A percentile compares a stretch with the other conserved stretches of the same genome.
Evolutionary conservation across 345 rosid species (phyloP).

Genomic region (Arabidopsis suecica): DNA sequence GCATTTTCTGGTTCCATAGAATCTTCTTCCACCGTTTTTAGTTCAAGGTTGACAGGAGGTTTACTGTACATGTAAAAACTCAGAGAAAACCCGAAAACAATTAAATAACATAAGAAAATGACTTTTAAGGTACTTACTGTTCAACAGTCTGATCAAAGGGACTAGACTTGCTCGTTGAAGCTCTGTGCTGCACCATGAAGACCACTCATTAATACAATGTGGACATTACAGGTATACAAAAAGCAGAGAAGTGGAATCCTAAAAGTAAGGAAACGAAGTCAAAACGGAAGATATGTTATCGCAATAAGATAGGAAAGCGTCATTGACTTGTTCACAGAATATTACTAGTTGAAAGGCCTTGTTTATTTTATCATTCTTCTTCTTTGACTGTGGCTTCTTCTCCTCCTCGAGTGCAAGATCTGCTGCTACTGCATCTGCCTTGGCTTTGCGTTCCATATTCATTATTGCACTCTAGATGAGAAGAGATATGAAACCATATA

Average conservation of each 20-base stretch:
- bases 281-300: not conserved
- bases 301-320: not conserved
- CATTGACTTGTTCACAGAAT: not conserved
- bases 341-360: conserved; percentile 17
- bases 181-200: conserved; percentile 26
- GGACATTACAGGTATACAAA: not conserved
- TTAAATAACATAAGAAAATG: not conserved
- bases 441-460: not conserved
- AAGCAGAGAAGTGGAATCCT: not conserved
- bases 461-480: not conserved
- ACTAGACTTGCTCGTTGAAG: conserved; percentile 16
- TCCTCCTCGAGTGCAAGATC: conserved; percentile 3
- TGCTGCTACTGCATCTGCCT: conserved; percentile 20
- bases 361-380: conserved; percentile 11
- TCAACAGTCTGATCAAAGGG: conserved; percentile 17
- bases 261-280: not conserved
- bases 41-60: not conserved
- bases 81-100: conserved; percentile 18
- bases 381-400: conserved; percentile 2
- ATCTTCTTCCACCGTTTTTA: conserved; percentile 5
- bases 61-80: conserved; percentile 15
- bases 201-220: conserved; percentile 18
- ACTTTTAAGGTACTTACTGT: conserved; percentile 26
- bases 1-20: not conserved
- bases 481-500: not conserved